phyloP scores from a whole-genome alignment of 1,139 yeast genomes.

The Protomyces pachydermus region DNA sequence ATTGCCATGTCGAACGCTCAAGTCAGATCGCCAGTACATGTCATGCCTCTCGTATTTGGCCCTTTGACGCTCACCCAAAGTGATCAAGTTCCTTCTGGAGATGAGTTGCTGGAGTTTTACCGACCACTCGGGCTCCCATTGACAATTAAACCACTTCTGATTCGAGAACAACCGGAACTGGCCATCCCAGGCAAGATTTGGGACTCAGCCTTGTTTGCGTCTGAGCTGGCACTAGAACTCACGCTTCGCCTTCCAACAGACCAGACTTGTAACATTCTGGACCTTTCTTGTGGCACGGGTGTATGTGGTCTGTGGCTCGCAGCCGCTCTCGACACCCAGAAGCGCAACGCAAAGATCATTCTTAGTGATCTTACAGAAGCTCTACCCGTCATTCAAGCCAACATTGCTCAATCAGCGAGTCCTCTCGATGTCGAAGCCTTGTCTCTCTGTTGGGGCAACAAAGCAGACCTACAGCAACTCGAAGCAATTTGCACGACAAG shows the following conservation, averaged over 20 bases:
- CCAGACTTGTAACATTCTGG: slow-evolving; percentile 20
- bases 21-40: not conserved
- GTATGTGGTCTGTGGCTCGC: slow-evolving; percentile 30
- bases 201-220: slow-evolving; percentile 32
- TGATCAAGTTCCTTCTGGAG: not conserved
- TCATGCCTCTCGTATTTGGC: slow-evolving; percentile 27
- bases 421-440: slow-evolving; percentile 7
- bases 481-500: slow-evolving; percentile 25
- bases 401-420: not conserved
- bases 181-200: slow-evolving; percentile 32
- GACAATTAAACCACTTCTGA: slow-evolving; percentile 1
- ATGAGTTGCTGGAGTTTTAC: slow-evolving; percentile 20
- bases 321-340: not conserved
- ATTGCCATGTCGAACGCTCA: not conserved
- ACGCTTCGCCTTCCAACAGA: not conserved
- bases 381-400: slow-evolving; percentile 27
- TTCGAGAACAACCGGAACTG: slow-evolving; percentile 27
- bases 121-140: not conserved
- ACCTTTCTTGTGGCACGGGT: slow-evolving; percentile 32
- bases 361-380: slow-evolving; percentile 31
- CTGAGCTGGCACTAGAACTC: slow-evolving; percentile 10
- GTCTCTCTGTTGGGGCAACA: not conserved
- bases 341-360: not conserved
- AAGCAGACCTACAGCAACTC: not conserved
- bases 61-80: slow-evolving; percentile 19